phyloP scores from a whole-genome alignment of 257 asterid species.

The Solanum okadae region DNA sequence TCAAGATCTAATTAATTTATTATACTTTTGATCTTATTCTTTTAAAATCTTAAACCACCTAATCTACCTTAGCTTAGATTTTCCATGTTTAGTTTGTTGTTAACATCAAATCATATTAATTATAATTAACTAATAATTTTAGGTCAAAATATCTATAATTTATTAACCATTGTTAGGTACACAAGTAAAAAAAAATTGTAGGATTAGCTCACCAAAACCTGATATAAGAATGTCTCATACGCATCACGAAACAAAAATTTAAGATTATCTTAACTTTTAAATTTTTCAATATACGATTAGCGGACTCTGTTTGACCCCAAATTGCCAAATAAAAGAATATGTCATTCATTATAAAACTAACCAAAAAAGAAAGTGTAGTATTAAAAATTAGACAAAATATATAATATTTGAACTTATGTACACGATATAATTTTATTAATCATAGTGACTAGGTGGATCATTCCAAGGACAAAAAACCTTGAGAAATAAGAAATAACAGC shows the following conservation, averaged over 20 bases:
- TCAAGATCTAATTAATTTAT: background rate
- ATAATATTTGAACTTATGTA: background rate
- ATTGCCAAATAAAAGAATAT: background rate
- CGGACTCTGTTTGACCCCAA: background rate
- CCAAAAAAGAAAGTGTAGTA: background rate
- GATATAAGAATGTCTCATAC: background rate
- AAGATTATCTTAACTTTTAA: background rate
- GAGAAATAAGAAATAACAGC: background rate
- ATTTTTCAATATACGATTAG: background rate
- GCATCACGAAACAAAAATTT: background rate
- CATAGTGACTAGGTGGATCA: background rate
- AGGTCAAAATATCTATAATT: background rate
- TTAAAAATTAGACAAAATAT: background rate
- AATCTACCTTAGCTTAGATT: background rate
- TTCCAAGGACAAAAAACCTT: background rate
- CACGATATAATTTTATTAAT: background rate
- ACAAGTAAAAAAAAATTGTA: background rate
- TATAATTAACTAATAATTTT: background rate
- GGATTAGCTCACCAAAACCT: background rate
- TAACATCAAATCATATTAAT: background rate
- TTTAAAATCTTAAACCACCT: background rate
- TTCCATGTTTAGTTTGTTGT: background rate
- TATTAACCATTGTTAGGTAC: background rate
- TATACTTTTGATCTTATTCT: background rate
- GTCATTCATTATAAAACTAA: background rate